Conservation (phyloP, 495 filamentous ascomycete genomes). For the Lophium mytilinum region DNA sequence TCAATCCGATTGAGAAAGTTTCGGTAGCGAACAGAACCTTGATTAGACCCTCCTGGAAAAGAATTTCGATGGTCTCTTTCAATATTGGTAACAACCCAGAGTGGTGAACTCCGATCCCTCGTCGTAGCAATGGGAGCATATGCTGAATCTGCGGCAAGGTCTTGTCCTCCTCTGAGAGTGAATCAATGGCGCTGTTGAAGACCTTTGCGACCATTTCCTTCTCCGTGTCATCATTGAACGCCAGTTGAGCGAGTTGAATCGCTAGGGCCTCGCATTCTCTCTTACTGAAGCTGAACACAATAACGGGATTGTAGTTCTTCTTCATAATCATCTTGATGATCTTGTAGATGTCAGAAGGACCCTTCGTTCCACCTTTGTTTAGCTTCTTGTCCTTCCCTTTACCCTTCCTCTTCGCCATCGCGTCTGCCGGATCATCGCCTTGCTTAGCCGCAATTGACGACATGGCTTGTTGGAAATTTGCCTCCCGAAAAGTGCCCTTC, state of each 20-base stretch:
- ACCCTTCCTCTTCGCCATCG: slow-evolving; percentile 68
- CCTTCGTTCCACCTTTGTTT: slow-evolving; percentile 73
- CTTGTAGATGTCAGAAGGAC: slow-evolving; percentile 82
- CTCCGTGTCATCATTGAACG: slow-evolving; percentile 97
- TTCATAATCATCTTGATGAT: slow-evolving; percentile 98
- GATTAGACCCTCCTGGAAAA: slow-evolving; percentile 96
- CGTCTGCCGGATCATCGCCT: slow-evolving; percentile 73
- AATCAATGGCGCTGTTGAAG: slow-evolving; percentile 81
- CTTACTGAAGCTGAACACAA: slow-evolving; percentile 99
- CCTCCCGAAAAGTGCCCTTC: slow-evolving; percentile 86
- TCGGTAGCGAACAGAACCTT: slow-evolving; percentile 97
- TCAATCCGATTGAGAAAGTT: slow-evolving; percentile 96
- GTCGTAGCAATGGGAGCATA: slow-evolving; percentile 78
- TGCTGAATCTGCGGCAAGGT: slow-evolving; percentile 81
- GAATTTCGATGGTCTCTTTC: slow-evolving; percentile 97
- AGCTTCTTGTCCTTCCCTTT: slow-evolving; percentile 83
- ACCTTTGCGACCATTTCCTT: slow-evolving; percentile 92
- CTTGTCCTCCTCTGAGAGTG: slow-evolving; percentile 84
- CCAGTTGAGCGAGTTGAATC: slow-evolving; percentile 69
- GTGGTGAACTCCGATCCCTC: slow-evolving; percentile 95
- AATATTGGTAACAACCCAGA: slow-evolving; percentile 90
- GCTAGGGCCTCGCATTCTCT: slow-evolving; percentile 85
- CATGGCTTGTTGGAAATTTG: slow-evolving; percentile 97
- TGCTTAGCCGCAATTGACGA: slow-evolving; percentile 75
- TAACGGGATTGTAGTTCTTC: slow-evolving; percentile 92